Base-by-base conservation (phyloP, 495 filamentous ascomycete species). In the Penicillium mononematosum region DNA sequence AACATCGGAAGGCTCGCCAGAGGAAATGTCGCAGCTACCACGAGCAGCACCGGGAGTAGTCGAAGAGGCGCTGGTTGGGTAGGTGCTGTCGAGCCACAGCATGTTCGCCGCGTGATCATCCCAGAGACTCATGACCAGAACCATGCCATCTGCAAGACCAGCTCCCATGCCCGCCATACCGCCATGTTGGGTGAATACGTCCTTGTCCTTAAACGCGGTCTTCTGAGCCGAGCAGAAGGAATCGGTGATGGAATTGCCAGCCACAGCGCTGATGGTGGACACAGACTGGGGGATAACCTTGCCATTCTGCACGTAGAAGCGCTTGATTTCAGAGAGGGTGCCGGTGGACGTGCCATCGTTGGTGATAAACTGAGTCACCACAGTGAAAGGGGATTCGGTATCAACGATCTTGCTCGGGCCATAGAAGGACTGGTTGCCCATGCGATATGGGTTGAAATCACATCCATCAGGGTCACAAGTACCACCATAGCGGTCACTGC, bases 11-110 rank as follows among this genome's bases (percentile, higher is more conserved):
- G 89, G 88, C 32, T 76, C 78, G 60, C 88, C 88, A 20, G 81
- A 85, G 64, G 75, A 77, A 53, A 77, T 79, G 42, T 80, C 50
- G 73, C 90, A 94, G 56, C 81, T 79, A 49, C 89, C 90, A 70
- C 90, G 88, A 62, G 79, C 79, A 51, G 82, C 80, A 70, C 90
- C 90, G 34, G 87, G 86, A 11, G 63, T 65, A 56, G 77, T 76
- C 39, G 79, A 72, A 17, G 78, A 77, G 2, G 71, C 78, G 64
- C 79, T 78, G 41, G 78, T 72, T 4, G 89, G 90, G 78, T 85
- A 91, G 72, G 75, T 81, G 68, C 84, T 85, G 78, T 92, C 89
- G 64, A 94, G 85, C 90, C 90, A 93, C 62, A 88, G 80, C 90
- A 92, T 93, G 76, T 89, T 81, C 73, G 80, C 75, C 24, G 79